Evolutionary conservation across 805 yeast species (phyloP).

Genomic region (Kodamaea lidongshanica): DNA sequence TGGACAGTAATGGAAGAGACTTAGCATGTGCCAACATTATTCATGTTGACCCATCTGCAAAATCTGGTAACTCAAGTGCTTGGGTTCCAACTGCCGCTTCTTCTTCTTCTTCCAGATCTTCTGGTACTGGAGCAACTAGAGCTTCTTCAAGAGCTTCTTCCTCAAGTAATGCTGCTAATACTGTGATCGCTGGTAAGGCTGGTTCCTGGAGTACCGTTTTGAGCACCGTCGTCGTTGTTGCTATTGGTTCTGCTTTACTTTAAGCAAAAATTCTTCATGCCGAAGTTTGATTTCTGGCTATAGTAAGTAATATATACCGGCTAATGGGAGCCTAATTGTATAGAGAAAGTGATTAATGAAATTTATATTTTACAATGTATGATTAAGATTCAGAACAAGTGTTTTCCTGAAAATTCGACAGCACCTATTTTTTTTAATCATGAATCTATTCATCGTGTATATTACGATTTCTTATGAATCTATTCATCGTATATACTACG

Average conservation of each 20-base stretch:
- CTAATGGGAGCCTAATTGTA: too few species aligned
- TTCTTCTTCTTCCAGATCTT: constrained; percentile 6
- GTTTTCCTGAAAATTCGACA: too few species aligned
- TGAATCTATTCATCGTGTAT: too few species aligned
- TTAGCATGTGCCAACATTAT: constrained; percentile 37
- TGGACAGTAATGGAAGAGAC: constrained; percentile 26
- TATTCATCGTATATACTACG: too few species aligned
- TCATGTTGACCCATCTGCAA: constrained; percentile 4
- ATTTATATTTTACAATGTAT: too few species aligned
- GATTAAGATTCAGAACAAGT: too few species aligned
- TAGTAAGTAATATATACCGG: too few species aligned
- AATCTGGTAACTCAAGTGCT: constrained; percentile 5
- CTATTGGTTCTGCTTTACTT: constrained; percentile 9
- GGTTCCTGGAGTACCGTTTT: constrained; percentile 9
- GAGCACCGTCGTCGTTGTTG: constrained; percentile 11
- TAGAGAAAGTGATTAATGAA: too few species aligned
- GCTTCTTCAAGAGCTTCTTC: constrained; percentile 4
- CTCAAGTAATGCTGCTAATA: constrained; percentile 3
- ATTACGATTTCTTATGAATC: too few species aligned
- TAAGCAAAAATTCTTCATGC: too few species aligned
- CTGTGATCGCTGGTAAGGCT: constrained; percentile 4
- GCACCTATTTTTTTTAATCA: too few species aligned
- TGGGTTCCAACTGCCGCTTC: constrained; percentile 6
- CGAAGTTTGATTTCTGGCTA: too few species aligned
- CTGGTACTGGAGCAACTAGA: constrained; percentile 6